Percentiles rank a stretch among this genome's conserved stretches.
Conservation (phyloP, 495 filamentous ascomycete genomes). For the Hyaloscypha finlandica region DNA sequence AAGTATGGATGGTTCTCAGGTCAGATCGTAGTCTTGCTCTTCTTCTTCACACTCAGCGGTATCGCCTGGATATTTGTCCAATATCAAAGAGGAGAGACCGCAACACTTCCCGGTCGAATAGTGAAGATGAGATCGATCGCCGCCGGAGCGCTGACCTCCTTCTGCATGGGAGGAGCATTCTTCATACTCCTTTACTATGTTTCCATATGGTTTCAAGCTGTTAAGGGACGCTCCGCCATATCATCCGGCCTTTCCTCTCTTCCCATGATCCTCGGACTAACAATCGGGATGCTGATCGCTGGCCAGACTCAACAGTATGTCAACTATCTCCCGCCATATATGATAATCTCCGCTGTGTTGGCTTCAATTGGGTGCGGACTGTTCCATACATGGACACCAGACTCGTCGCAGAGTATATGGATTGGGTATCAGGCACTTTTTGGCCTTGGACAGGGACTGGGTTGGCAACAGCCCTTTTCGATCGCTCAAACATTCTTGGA, state of each 20-base stretch:
- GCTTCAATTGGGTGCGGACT: constrained; percentile 61
- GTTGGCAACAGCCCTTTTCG: constrained; percentile 64
- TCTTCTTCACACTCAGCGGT: constrained; percentile 49
- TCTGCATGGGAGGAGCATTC: neutral
- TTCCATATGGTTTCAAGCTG: constrained; percentile 44
- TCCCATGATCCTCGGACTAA: constrained; percentile 52
- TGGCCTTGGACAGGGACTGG: constrained; percentile 67
- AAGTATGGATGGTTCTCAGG: constrained; percentile 42
- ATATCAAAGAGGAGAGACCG: constrained; percentile 64
- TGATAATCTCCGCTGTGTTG: constrained; percentile 51
- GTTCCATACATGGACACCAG: constrained; percentile 55
- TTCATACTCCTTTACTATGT: constrained; percentile 40
- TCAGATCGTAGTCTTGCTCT: constrained; percentile 49
- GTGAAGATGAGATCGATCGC: neutral
- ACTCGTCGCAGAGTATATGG: constrained; percentile 56
- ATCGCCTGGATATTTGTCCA: constrained; percentile 47
- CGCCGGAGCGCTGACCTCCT: neutral
- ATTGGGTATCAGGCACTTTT: constrained; percentile 68
- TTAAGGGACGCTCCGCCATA: constrained; percentile 55
- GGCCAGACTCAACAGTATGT: constrained; percentile 57
- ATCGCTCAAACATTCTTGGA: constrained; percentile 57
- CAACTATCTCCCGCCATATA: constrained; percentile 66
- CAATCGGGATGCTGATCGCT: constrained; percentile 46
- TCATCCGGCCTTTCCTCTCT: constrained; percentile 71
- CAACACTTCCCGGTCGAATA: constrained; percentile 73